Base-by-base conservation (phyloP, 2,329 filamentous ascomycete genomes). In the Periconia sp. region DNA sequence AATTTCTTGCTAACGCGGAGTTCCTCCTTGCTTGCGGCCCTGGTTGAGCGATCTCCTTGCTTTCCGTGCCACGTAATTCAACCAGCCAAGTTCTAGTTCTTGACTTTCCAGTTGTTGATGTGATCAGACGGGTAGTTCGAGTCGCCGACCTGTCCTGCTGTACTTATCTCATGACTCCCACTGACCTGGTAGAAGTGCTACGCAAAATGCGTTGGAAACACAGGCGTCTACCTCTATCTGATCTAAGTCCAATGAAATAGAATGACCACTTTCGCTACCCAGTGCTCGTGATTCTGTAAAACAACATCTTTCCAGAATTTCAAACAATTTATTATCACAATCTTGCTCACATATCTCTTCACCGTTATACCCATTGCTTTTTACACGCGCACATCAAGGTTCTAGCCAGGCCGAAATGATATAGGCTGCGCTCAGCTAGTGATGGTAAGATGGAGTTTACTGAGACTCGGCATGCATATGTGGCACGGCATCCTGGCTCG, bases 401-500 rank as follows among this genome's bases (percentile, higher is more conserved):
- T 37, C 33, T 27, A 27, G 23, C 23, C 8, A 27, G 5, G 23
- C 5, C 23, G 23, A 27, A 8, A 37, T 37, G 11, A 37, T 37
- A 37, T 14, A n/a, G 13, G 45, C 45, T 50, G 59, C 53, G 57
- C 49, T 57, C 47, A 52, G 50, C 47, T 55, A 45, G 61, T 53
- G 46, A 69, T 66, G 68, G 64, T 46, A 72, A 69, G 63, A 70
- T 58, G 55, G 60, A 55, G 51, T 44, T 51, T 54, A 62, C 61
- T 56, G 59, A 58, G 19, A 44, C 19, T 15, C 27, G 50, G 35
- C 31, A 59, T 45, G 55, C 59, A 45, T 57, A 57, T 31, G 60
- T 70, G 45, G 57, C 60, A 54, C 70, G 70, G 48, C 57, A 64
- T 33, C 67, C 64, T 7, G 68, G 68, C 47, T 70, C 66, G 18